These are phyloP conservation scores for Hymenoscyphus repandus DNA, from an alignment of 2,329 filamentous ascomycete species.

Conservation along the genomic window DNA sequence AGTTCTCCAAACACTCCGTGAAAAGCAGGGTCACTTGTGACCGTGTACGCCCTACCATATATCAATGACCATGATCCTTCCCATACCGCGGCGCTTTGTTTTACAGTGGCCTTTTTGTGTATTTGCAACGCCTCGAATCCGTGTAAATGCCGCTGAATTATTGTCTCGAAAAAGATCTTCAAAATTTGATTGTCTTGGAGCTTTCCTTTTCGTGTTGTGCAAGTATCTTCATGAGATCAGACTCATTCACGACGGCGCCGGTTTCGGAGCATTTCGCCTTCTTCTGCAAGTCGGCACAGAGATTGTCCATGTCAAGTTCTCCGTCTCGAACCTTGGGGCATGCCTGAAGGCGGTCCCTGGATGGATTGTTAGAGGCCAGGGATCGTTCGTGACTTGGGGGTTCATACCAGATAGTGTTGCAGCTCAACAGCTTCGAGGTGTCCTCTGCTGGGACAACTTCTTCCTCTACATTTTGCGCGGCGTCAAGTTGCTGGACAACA, in stretches of 20 bases:
- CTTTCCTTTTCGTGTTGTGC: constrained; percentile 30
- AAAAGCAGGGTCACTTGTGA: neutral
- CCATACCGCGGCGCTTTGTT: neutral
- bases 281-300: constrained; percentile 88
- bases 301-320: constrained; percentile 86
- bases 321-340: constrained; percentile 85
- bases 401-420: constrained; percentile 88
- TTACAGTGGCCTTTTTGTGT: neutral
- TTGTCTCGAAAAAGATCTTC: neutral
- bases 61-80: constrained; percentile 7
- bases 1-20: neutral
- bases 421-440: constrained; percentile 65
- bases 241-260: constrained; percentile 83
- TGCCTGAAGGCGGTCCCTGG: constrained; percentile 82
- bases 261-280: constrained; percentile 94
- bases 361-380: constrained; percentile 1
- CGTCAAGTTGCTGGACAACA: constrained; percentile 73
- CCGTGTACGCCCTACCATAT: constrained; percentile 4
- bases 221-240: constrained; percentile 79
- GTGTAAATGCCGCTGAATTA: constrained; percentile 5
- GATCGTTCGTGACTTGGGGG: neutral
- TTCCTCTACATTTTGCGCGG: constrained; percentile 64
- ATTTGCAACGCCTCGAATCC: constrained; percentile 5
- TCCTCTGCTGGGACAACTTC: constrained; percentile 58
- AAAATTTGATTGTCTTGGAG: constrained; percentile 1